phyloP scores from a whole-genome alignment of 192 early-diverging fungal species.

The Coemansia sp. region DNA sequence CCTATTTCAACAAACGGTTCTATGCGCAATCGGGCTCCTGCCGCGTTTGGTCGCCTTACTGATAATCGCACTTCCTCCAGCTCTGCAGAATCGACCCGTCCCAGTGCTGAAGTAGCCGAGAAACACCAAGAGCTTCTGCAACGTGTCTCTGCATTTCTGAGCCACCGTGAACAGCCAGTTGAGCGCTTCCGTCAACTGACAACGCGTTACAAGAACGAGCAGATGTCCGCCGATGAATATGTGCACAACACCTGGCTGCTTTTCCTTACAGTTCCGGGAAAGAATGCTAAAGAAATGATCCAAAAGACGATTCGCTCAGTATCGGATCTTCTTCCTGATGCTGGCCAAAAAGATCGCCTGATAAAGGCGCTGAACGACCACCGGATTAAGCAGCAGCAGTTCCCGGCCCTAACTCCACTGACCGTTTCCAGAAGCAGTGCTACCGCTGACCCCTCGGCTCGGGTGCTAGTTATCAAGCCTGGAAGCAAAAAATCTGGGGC shows the following conservation, averaged over 20 bases:
- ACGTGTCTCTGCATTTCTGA: slow-evolving; percentile 45
- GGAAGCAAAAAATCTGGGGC: slow-evolving; percentile 1
- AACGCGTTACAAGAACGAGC: slow-evolving; percentile 29
- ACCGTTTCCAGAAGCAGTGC: slow-evolving; percentile 7
- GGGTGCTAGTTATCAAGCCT: slow-evolving; percentile 36
- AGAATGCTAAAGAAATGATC: slow-evolving; percentile 51
- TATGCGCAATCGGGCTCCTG: slow-evolving; percentile 16
- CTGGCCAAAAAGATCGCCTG: slow-evolving; percentile 14
- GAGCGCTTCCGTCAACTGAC: slow-evolving; percentile 45
- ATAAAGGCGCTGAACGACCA: slow-evolving; percentile 28
- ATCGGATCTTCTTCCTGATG: slow-evolving; percentile 25
- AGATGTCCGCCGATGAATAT: slow-evolving; percentile 32
- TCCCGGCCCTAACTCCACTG: slow-evolving; percentile 41
- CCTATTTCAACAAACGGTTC: slow-evolving; percentile 1
- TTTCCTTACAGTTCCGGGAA: slow-evolving; percentile 46
- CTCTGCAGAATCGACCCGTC: neutral
- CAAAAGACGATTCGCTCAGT: slow-evolving; percentile 41
- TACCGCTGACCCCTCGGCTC: slow-evolving; percentile 7
- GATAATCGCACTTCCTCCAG: neutral
- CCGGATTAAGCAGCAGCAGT: slow-evolving; percentile 49
- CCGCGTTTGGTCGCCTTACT: slow-evolving; percentile 21
- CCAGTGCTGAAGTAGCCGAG: slow-evolving; percentile 19
- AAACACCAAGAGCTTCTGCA: slow-evolving; percentile 45
- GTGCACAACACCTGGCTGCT: slow-evolving; percentile 47
- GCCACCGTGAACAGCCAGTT: slow-evolving; percentile 50